Base-by-base conservation (phyloP, 371 early-diverging fungal genomes). In the Lichtheimia hyalospora region DNA sequence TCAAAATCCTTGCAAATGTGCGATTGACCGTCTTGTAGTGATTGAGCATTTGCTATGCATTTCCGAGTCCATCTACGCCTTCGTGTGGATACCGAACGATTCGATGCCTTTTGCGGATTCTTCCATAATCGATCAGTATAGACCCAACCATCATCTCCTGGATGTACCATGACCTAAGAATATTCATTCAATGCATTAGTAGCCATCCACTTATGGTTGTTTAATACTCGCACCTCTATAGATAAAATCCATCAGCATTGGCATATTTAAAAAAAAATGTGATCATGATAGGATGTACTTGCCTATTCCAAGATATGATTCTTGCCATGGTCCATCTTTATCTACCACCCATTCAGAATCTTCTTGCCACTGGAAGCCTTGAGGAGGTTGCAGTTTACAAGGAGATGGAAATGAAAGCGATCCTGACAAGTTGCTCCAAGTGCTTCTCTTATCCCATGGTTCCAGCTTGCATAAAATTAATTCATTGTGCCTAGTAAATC, bases 321-420 rank as follows among this genome's bases (percentile, higher is more conserved):
- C 73, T 41, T 62, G 55, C 78, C 78, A 77, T 25, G 78, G 73
- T 13, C 75, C 75, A 14, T 55, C 62, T 13, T 49, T 43, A 58
- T 77, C 78, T 5, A 77, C 41, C 23, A 10, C 58, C 78, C 78
- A 77, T 34, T 64, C 64, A n/a, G 24, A 41, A 40, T 58, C 64
- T 39, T 74, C 66, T n/a, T 50, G 24, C 78, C 78, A 77, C 2
- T 57, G 61, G 49, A 70, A 72, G 20, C 75, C 75, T 43, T 67
- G 46, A 2, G 78, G 78, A 21, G 78, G 65, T 3, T 52, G 43
- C 12, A 58, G 7, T 14, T 67, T 60, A 34, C 62, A 61, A 50
- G 70, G 73, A 3, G 57, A 49, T 7, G 61, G 34, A 13, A 57
- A 34, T 7, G 41, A 34, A 23, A 61, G 27, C 0, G 54, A 28